A percentile compares a stretch with the other conserved stretches of the same genome.
These are phyloP conservation scores for Umbelopsis sp. DNA, from an alignment of 371 early-diverging fungal genomes.

Conservation along the genomic window DNA sequence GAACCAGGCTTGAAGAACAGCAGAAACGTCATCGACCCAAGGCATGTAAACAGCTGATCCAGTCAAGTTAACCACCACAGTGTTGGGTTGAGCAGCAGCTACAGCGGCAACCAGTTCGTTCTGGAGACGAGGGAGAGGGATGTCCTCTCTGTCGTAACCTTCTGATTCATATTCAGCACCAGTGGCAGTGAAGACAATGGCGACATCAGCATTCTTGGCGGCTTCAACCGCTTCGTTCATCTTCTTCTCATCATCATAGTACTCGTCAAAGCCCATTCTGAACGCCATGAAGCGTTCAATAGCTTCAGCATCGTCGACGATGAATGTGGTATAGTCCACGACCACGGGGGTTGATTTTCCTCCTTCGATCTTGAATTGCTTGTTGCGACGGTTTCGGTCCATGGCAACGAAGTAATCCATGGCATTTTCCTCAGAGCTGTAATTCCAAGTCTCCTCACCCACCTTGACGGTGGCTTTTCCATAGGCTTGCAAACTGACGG, in stretches of 20 bases:
- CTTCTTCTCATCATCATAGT: conserved; percentile 3
- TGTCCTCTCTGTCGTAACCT: conserved; percentile 9
- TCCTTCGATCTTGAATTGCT: not conserved
- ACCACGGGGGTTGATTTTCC: not conserved
- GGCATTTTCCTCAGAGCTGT: not conserved
- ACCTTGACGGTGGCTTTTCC: not conserved
- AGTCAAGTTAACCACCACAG: conserved; percentile 47
- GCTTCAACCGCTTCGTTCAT: conserved; percentile 21
- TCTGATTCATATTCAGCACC: conserved; percentile 32
- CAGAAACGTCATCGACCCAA: conserved; percentile 34
- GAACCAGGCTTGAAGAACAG: conserved; percentile 36
- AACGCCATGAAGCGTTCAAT: not conserved
- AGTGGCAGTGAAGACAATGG: conserved; percentile 43
- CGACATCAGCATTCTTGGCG: conserved; percentile 37
- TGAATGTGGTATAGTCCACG: not conserved
- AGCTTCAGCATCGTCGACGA: no score
- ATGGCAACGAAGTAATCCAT: not conserved
- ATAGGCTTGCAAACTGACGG: not conserved
- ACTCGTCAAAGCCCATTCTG: conserved; percentile 9
- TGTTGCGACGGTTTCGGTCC: not conserved
- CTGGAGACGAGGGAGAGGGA: conserved; percentile 1
- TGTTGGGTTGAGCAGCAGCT: conserved; percentile 31
- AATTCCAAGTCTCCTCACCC: not conserved
- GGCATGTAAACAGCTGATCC: conserved; percentile 42
- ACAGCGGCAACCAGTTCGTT: conserved; percentile 30